Evolutionary conservation across 1,284 basidiomycete species (phyloP).

Genomic region (Xerocomus minutiporus): DNA sequence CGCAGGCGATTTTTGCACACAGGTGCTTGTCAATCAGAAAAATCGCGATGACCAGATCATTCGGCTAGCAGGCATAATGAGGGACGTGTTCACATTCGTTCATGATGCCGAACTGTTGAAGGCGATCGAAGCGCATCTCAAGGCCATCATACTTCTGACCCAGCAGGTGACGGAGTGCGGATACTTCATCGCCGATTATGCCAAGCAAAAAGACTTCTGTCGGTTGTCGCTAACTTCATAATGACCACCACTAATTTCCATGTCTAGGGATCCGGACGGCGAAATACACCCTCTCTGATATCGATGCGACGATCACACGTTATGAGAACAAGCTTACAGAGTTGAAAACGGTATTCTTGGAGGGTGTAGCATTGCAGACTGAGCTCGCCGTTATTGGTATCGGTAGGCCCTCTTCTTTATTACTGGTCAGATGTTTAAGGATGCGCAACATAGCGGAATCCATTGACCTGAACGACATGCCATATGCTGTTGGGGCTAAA

Average conservation of each 20-base stretch:
- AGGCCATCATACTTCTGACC: neutral
- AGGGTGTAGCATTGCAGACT: neutral
- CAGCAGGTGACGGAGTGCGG: neutral
- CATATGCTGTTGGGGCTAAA: too few relatives aligned
- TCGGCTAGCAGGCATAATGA: neutral
- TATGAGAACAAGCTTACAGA: neutral
- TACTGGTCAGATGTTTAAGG: neutral
- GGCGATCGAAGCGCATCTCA: neutral
- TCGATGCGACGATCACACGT: neutral
- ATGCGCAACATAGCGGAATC: too few relatives aligned
- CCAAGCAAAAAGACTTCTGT: neutral
- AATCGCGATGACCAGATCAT: neutral
- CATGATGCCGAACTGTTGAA: neutral
- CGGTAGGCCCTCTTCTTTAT: too few relatives aligned
- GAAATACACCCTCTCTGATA: neutral
- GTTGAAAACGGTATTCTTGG: neutral
- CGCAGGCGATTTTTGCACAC: neutral
- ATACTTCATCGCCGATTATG: neutral
- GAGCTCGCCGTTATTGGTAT: too few relatives aligned
- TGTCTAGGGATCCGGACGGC: neutral
- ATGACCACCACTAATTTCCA: neutral
- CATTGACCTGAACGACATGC: too few relatives aligned
- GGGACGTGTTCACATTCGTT: neutral
- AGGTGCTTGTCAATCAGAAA: neutral
- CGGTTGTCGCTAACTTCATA: neutral